Percentiles rank a stretch among this genome's conserved stretches.
These are phyloP conservation scores for Pestalotiopsis sp. DNA, from an alignment of 2,329 filamentous ascomycete genomes.

Conservation along the genomic window DNA sequence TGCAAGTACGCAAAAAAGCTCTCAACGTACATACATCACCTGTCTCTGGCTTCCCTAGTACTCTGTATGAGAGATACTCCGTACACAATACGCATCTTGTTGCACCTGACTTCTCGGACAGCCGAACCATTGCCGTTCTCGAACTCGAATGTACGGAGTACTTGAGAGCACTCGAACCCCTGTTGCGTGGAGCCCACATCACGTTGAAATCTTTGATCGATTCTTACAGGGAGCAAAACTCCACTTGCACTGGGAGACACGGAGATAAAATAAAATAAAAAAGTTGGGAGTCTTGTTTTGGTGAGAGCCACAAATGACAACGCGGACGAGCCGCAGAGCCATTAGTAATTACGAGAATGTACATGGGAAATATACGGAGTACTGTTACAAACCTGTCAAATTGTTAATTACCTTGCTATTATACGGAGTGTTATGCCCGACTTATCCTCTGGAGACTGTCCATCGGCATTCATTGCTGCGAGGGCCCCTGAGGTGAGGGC, in stretches of 20 bases:
- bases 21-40: background rate
- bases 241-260: background rate
- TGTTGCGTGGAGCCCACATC: background rate
- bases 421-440: too few relatives aligned
- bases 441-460: too few relatives aligned
- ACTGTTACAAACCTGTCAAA: background rate
- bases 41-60: too few relatives aligned
- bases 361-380: background rate
- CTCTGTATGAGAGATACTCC: background rate
- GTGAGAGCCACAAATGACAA: background rate
- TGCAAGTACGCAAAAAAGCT: background rate
- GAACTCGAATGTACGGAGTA: background rate
- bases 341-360: background rate
- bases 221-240: background rate
- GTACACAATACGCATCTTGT: background rate
- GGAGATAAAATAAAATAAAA: background rate
- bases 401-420: too few relatives aligned
- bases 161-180: background rate
- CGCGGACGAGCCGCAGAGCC: background rate
- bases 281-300: background rate
- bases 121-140: background rate
- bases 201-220: slow-evolving; percentile 9
- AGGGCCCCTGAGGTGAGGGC: background rate
- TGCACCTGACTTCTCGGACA: background rate
- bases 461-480: too few relatives aligned